These are phyloP conservation scores for Syzygium grande DNA, from an alignment of 345 rosid species.

Conservation along the genomic window DNA sequence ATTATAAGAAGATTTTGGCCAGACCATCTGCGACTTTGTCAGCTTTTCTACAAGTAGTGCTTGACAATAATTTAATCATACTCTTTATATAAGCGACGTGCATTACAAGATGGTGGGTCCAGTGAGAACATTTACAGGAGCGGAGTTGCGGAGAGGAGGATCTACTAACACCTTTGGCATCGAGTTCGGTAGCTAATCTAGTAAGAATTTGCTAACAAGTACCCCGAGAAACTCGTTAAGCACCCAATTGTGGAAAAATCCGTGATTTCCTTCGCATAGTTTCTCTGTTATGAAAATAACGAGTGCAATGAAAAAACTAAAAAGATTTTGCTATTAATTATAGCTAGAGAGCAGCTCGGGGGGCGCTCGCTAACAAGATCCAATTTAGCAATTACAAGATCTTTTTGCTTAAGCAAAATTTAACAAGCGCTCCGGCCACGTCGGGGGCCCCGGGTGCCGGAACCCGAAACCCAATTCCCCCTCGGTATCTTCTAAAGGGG, in stretches of 20 bases:
- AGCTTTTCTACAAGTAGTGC: no score
- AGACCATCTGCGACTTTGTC: no score
- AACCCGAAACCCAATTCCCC: neutral
- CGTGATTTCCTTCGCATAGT: neutral
- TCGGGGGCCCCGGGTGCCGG: no score
- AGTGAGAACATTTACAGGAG: neutral
- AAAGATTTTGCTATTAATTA: neutral
- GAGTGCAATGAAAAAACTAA: no score
- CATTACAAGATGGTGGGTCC: neutral
- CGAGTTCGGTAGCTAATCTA: neutral
- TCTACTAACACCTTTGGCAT: neutral
- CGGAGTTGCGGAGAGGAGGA: neutral
- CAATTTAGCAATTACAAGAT: no score
- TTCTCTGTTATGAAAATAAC: no score
- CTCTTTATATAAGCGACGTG: neutral
- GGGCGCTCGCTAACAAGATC: neutral
- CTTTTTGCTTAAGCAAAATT: no score
- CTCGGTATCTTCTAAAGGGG: neutral
- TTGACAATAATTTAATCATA: no score
- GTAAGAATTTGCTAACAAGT: no score
- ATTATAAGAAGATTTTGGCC: no score
- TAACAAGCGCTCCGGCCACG: no score
- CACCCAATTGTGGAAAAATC: neutral
- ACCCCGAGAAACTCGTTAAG: neutral
- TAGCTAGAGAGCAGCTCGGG: fast-evolving